Evolutionary conservation across 148 eudicot genomes (phyloP).

Genomic region (Chenopodium album): DNA sequence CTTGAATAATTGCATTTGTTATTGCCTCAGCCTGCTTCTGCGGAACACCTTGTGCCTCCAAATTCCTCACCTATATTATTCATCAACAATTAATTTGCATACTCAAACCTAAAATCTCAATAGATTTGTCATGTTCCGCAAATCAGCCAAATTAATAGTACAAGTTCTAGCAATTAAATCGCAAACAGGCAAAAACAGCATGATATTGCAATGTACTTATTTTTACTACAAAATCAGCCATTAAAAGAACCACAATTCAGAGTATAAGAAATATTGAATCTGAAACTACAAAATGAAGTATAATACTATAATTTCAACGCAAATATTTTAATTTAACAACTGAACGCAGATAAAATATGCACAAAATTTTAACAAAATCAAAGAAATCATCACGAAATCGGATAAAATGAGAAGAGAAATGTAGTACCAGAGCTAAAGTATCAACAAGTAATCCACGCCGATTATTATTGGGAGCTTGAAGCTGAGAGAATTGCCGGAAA

Average conservation of each 20-base stretch:
- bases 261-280: not conserved
- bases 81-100: not conserved
- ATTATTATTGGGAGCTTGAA: conserved; percentile 46
- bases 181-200: conserved; percentile 3
- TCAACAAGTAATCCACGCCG: conserved; percentile 71
- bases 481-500: conserved; percentile 47
- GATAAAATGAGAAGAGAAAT: not conserved
- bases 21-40: conserved; percentile 81
- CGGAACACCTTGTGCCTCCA: conserved; percentile 80
- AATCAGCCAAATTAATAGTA: not conserved
- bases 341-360: not conserved
- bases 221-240: too few relatives aligned
- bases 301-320: not conserved
- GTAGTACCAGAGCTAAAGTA: conserved; percentile 58
- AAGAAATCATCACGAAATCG: not conserved
- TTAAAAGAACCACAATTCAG: not conserved
- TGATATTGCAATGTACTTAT: too few relatives aligned
- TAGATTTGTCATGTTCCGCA: not conserved
- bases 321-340: not conserved
- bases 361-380: not conserved
- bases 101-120: not conserved
- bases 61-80: conserved; percentile 53
- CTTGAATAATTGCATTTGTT: conserved; percentile 67
- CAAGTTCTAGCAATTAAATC: not conserved
- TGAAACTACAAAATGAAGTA: not conserved